phyloP scores from a whole-genome alignment of 306 rosid species.

The Citrullus mucosospermus region DNA sequence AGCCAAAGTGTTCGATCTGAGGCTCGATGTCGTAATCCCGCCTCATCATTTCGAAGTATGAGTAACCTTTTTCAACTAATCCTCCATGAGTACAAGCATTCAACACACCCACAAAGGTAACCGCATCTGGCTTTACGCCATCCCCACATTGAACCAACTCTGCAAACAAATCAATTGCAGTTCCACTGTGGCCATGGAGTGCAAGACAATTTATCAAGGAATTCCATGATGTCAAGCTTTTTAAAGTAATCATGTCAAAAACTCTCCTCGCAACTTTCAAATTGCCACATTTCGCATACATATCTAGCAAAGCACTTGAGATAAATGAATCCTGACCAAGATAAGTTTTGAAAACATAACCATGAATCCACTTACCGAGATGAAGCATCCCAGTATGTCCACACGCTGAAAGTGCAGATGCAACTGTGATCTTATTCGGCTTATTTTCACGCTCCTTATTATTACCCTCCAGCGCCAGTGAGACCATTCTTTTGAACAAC shows the following conservation, averaged over 20 bases:
- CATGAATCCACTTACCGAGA: conserved; percentile 72
- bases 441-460: conserved; percentile 11
- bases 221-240: conserved; percentile 56
- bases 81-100: conserved; percentile 85
- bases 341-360: conserved; percentile 41
- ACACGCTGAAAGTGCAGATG: conserved; percentile 68
- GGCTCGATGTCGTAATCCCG: conserved; percentile 36
- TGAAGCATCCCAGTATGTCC: conserved; percentile 62
- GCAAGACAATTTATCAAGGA: conserved; percentile 72
- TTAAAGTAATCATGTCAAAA: conserved; percentile 38
- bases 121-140: conserved; percentile 38
- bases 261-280: conserved; percentile 39
- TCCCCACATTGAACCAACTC: conserved; percentile 27
- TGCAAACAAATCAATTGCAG: conserved; percentile 44
- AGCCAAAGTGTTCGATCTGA: conserved; percentile 57
- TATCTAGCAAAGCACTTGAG: conserved; percentile 56
- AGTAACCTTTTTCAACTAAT: conserved; percentile 48
- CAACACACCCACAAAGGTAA: conserved; percentile 61
- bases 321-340: conserved; percentile 33
- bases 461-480: conserved; percentile 10
- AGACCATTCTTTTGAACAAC: conserved; percentile 44
- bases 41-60: conserved; percentile 46
- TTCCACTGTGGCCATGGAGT: conserved; percentile 42
- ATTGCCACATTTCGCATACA: conserved; percentile 79
- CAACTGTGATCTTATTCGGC: conserved; percentile 57